Conservation (phyloP, 75 land plant genomes). For the Sequoiadendron giganteum region DNA sequence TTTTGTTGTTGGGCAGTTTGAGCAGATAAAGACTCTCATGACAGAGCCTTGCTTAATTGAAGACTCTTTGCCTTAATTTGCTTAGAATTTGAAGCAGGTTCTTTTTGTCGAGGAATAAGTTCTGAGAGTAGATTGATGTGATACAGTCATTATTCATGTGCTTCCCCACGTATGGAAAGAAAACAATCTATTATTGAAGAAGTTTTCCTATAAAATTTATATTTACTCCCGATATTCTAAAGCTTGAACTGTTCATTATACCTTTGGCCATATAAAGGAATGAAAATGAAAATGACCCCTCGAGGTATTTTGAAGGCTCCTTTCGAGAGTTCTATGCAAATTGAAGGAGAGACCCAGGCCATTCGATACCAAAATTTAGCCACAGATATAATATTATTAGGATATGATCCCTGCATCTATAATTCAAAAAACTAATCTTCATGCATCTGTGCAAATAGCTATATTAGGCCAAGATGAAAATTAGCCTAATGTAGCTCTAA, state of each 20-base stretch:
- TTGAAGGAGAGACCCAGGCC: not conserved
- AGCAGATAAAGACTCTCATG: not conserved
- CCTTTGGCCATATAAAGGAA: conserved; percentile 63
- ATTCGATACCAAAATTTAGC: not conserved
- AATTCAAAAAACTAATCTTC: not conserved
- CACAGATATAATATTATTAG: not conserved
- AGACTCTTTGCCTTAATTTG: not conserved
- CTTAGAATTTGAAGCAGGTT: no score
- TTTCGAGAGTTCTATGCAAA: conserved; percentile 67
- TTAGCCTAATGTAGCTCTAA: not conserved
- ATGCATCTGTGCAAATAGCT: not conserved
- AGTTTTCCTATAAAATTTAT: not conserved
- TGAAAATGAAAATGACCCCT: conserved; percentile 75
- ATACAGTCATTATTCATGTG: not conserved
- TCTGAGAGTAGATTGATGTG: not conserved
- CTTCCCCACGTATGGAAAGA: not conserved
- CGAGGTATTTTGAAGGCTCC: conserved; percentile 68
- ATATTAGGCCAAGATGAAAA: not conserved
- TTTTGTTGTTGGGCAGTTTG: not conserved
- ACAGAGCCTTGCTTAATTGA: not conserved
- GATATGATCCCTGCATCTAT: not conserved
- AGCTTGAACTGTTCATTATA: conserved; percentile 8
- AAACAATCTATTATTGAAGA: not conserved
- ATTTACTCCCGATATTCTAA: not conserved
- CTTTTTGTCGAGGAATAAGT: conserved; percentile 12